Conservation (phyloP, 345 rosid genomes). For the Moricandia arvensis region DNA sequence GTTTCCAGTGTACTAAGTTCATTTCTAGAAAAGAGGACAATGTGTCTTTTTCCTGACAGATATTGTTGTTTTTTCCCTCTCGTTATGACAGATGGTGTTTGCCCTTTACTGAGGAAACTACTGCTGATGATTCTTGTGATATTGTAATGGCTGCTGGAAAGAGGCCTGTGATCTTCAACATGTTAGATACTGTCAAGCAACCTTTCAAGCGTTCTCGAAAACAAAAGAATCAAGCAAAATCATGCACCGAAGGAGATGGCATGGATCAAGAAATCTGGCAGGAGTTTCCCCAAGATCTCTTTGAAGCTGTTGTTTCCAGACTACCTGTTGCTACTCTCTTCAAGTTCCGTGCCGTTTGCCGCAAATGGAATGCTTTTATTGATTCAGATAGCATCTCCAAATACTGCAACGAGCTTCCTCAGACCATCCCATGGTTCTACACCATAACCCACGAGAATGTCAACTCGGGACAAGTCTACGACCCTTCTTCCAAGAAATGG, state of each 20-base stretch:
- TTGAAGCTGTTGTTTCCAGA: slow-evolving; percentile 89
- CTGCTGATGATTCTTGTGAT: slow-evolving; percentile 66
- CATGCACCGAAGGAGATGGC: slow-evolving; percentile 33
- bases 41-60: slow-evolving; percentile 5
- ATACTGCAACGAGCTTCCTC: slow-evolving; percentile 61
- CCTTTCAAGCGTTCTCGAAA: slow-evolving; percentile 75
- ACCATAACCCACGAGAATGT: slow-evolving; percentile 85
- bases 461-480: slow-evolving; percentile 86
- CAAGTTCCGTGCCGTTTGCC: slow-evolving; percentile 87
- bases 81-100: slow-evolving; percentile 58
- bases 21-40: background rate
- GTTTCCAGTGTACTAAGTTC: background rate
- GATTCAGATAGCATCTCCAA: slow-evolving; percentile 73
- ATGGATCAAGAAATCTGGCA: slow-evolving; percentile 89
- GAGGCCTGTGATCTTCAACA: slow-evolving; percentile 47
- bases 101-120: slow-evolving; percentile 54
- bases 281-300: slow-evolving; percentile 93
- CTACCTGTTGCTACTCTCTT: slow-evolving; percentile 80
- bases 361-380: slow-evolving; percentile 74
- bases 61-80: background rate
- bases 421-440: slow-evolving; percentile 78
- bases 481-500: slow-evolving; percentile 86
- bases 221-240: slow-evolving; percentile 63
- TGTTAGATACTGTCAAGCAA: slow-evolving; percentile 64
- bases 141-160: slow-evolving; percentile 76